These are phyloP conservation scores for Ophiocordyceps robertsii DNA, from an alignment of 2,329 filamentous ascomycete genomes.

Conservation along the genomic window DNA sequence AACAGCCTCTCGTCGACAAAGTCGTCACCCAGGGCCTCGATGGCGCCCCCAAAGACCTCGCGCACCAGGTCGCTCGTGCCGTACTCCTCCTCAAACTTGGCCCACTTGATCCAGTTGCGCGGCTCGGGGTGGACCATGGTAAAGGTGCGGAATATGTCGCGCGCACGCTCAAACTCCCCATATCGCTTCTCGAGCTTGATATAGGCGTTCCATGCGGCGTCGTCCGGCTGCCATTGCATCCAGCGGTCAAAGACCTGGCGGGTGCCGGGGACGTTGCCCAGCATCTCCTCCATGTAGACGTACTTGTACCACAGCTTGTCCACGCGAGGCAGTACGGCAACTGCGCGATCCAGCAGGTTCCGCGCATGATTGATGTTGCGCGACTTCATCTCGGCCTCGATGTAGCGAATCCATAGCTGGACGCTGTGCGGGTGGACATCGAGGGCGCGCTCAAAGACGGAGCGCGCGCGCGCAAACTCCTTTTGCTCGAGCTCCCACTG, in stretches of 20 bases:
- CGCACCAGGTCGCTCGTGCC: slow-evolving; percentile 85
- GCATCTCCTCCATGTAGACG: slow-evolving; percentile 96
- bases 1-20: slow-evolving; percentile 95
- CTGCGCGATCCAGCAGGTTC: slow-evolving; percentile 88
- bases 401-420: slow-evolving; percentile 80
- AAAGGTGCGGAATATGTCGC: slow-evolving; percentile 80
- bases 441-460: slow-evolving; percentile 86
- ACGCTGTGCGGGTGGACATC: slow-evolving; percentile 84
- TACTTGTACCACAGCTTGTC: slow-evolving; percentile 99
- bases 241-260: slow-evolving; percentile 92
- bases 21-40: slow-evolving; percentile 83
- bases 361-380: slow-evolving; percentile 94
- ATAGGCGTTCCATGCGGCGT: slow-evolving; percentile 89
- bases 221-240: slow-evolving; percentile 97
- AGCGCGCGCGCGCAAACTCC: slow-evolving; percentile 82
- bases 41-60: slow-evolving; percentile 78
- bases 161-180: slow-evolving; percentile 78
- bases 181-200: slow-evolving; percentile 97
- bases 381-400: slow-evolving; percentile 87
- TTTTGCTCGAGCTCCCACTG: slow-evolving; percentile 97
- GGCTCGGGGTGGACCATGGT: slow-evolving; percentile 89
- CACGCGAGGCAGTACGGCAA: slow-evolving; percentile 77
- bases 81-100: slow-evolving; percentile 90
- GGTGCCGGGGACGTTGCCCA: slow-evolving; percentile 85
- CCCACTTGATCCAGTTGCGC: slow-evolving; percentile 98